Conservation (phyloP, 371 early-diverging fungal genomes). For the Haplosporangium sp. region DNA sequence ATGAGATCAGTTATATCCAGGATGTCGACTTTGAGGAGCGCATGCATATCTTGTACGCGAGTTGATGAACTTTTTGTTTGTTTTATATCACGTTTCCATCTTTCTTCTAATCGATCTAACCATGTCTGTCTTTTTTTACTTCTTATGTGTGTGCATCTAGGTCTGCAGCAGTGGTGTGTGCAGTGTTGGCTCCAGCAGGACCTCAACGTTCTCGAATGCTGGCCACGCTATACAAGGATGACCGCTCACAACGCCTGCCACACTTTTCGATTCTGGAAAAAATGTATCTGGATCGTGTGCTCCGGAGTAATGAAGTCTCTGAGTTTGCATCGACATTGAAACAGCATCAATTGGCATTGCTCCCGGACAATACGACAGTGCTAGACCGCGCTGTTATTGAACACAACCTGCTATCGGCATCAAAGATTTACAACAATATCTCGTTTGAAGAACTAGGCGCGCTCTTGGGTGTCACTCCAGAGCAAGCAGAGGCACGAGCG, state of each 20-base stretch:
- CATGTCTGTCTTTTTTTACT: neutral
- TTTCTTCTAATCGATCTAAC: neutral
- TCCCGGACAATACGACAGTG: slow-evolving; percentile 83
- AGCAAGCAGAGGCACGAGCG: slow-evolving; percentile 88
- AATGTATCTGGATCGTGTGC: slow-evolving; percentile 90
- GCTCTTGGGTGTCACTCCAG: slow-evolving; percentile 78
- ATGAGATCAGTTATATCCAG: slow-evolving; percentile 81
- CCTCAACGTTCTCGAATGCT: slow-evolving; percentile 89
- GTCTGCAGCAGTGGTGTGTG: slow-evolving; percentile 79
- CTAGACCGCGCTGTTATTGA: slow-evolving; percentile 94
- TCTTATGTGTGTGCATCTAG: slow-evolving; percentile 42
- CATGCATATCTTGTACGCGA: slow-evolving; percentile 68
- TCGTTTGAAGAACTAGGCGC: slow-evolving; percentile 84
- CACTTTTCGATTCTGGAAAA: slow-evolving; percentile 86
- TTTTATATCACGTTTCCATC: neutral
- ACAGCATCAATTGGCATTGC: slow-evolving; percentile 80
- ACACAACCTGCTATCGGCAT: slow-evolving; percentile 90
- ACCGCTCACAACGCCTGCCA: slow-evolving; percentile 76
- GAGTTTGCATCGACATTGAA: slow-evolving; percentile 80
- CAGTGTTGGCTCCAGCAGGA: slow-evolving; percentile 92
- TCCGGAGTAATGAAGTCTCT: slow-evolving; percentile 79
- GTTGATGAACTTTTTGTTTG: neutral
- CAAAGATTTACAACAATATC: slow-evolving; percentile 91
- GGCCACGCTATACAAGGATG: slow-evolving; percentile 93
- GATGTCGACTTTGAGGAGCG: slow-evolving; percentile 76